A percentile compares a stretch with the other conserved stretches of the same genome.
These are phyloP conservation scores for Ceratocystis huliohia DNA, from an alignment of 2,329 filamentous ascomycete species.

Conservation along the genomic window DNA sequence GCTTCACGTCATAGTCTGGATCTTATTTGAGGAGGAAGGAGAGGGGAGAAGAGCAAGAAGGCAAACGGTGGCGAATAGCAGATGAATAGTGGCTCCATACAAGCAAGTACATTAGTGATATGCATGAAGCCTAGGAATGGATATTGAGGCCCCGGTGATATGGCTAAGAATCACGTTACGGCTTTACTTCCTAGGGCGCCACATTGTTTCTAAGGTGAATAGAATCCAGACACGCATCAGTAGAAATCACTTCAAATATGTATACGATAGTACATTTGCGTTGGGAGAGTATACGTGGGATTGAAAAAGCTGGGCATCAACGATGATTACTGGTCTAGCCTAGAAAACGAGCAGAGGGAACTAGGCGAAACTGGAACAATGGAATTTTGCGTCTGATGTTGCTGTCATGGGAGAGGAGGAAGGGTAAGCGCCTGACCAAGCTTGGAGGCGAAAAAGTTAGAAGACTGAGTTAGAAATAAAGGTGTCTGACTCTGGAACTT, in stretches of 20 bases:
- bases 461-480: not conserved
- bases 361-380: not conserved
- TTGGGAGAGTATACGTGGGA: too few species aligned
- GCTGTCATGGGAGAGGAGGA: not conserved
- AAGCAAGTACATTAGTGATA: not conserved
- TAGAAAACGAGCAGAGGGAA: not conserved
- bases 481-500: not conserved
- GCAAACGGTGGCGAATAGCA: not conserved
- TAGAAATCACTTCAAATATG: too few species aligned
- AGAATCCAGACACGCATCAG: too few species aligned
- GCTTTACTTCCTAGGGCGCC: too few species aligned
- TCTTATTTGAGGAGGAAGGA: not conserved
- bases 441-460: not conserved
- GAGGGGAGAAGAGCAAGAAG: not conserved
- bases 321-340: too few species aligned
- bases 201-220: too few species aligned
- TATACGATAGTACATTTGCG: too few species aligned
- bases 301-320: too few species aligned
- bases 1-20: not conserved
- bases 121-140: not conserved
- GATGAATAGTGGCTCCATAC: not conserved
- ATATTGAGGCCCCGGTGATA: too few species aligned
- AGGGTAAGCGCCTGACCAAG: not conserved
- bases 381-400: not conserved
- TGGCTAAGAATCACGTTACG: too few species aligned